Conservation (phyloP, 495 filamentous ascomycete genomes). For the Glutinoglossum americanum region DNA sequence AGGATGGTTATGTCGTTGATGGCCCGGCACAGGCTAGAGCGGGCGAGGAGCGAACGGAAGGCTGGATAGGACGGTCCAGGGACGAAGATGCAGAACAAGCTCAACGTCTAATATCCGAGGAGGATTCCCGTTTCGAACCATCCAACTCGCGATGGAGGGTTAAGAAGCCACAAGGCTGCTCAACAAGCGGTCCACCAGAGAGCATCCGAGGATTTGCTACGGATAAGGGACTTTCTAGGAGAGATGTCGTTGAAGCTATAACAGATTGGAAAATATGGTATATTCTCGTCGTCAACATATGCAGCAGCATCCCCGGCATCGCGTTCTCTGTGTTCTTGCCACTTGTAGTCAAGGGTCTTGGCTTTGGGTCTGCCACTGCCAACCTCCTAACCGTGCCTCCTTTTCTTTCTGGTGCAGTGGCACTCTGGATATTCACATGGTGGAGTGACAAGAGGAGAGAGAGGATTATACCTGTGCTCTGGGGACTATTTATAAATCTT, state of each 20-base stretch:
- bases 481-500: conserved; percentile 23
- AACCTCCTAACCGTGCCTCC: conserved; percentile 37
- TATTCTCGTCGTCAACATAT: conserved; percentile 29
- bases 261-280: conserved; percentile 30
- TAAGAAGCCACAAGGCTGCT: background rate
- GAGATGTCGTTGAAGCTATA: conserved; percentile 27
- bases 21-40: background rate
- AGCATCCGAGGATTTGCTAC: conserved; percentile 6
- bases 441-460: conserved; percentile 23
- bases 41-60: background rate
- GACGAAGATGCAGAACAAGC: background rate
- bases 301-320: conserved; percentile 26
- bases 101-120: background rate
- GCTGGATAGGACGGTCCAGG: background rate
- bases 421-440: conserved; percentile 25
- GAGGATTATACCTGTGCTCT: conserved; percentile 28
- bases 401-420: conserved; percentile 26
- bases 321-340: conserved; percentile 37
- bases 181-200: background rate
- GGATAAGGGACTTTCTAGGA: conserved; percentile 20
- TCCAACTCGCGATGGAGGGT: background rate
- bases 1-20: background rate
- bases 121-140: background rate
- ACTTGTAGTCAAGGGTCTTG: conserved; percentile 24
- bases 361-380: conserved; percentile 21